These are phyloP conservation scores for Lachancea nothofagi DNA, from an alignment of 805 yeast species.

Conservation along the genomic window DNA sequence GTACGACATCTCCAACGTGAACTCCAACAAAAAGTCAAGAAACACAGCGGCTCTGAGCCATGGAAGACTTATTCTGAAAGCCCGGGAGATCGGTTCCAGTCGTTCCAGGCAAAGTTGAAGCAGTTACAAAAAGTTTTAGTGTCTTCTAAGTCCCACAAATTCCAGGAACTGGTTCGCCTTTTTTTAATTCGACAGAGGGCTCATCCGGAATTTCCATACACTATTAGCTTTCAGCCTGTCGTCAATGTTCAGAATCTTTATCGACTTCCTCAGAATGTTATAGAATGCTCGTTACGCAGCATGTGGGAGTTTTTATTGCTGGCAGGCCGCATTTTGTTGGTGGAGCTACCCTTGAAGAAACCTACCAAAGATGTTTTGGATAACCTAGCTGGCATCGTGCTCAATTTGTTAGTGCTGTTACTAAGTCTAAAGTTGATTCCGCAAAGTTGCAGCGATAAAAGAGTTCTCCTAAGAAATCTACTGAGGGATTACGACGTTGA, in stretches of 20 bases:
- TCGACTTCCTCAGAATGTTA: constrained; percentile 18
- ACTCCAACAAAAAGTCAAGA: background rate
- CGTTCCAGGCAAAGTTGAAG: constrained; percentile 9
- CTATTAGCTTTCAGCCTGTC: constrained; percentile 25
- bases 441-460: background rate
- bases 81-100: constrained; percentile 5
- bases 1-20: constrained; percentile 1
- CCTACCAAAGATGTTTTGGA: constrained; percentile 11
- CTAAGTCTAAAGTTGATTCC: constrained; percentile 17
- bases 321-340: constrained; percentile 14
- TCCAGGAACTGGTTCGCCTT: constrained; percentile 18
- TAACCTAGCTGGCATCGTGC: constrained; percentile 17
- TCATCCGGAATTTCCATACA: constrained; percentile 22
- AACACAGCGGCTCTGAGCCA: background rate
- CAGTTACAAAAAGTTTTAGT: constrained; percentile 17
- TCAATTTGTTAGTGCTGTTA: constrained; percentile 17
- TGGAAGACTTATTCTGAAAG: background rate
- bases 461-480: constrained; percentile 9
- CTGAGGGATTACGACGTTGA: constrained; percentile 27
- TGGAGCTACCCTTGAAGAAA: constrained; percentile 14
- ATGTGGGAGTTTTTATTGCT: constrained; percentile 20
- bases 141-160: constrained; percentile 11
- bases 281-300: constrained; percentile 18
- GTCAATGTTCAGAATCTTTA: constrained; percentile 21
- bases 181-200: constrained; percentile 20